Evolutionary conservation across 148 eudicot species (phyloP).

Genomic region (Rhododendron henanense): DNA sequence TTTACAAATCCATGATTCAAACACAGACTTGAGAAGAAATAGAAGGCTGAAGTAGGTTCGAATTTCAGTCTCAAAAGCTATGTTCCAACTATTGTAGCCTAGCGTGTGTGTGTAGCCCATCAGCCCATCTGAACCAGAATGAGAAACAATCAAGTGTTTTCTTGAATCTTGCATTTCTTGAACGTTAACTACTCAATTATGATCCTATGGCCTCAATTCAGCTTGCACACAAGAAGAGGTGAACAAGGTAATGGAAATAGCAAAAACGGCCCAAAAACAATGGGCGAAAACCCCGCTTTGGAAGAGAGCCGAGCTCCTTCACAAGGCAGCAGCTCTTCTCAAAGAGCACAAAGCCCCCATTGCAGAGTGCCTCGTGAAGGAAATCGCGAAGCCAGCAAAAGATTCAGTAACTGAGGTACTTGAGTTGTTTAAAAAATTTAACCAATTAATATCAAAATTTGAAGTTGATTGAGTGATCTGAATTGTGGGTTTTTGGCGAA

Average conservation of each 20-base stretch:
- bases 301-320: constrained; percentile 96
- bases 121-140: neutral
- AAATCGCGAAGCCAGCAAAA: constrained; percentile 97
- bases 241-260: constrained; percentile 86
- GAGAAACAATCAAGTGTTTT: neutral
- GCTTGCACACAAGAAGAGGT: constrained; percentile 99
- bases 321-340: constrained; percentile 92
- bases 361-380: constrained; percentile 87
- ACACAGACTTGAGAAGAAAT: neutral
- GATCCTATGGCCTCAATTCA: constrained; percentile 15
- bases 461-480: too few species aligned
- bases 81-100: neutral
- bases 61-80: neutral
- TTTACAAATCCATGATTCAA: neutral
- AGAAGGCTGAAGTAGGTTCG: neutral
- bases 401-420: constrained; percentile 90
- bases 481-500: too few species aligned
- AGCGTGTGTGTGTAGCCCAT: neutral
- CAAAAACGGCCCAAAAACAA: constrained; percentile 75
- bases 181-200: neutral
- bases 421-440: neutral
- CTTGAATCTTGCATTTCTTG: neutral
- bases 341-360: constrained; percentile 88
- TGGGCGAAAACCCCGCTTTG: constrained; percentile 99
- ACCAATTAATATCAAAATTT: neutral